A percentile compares a stretch with the other conserved stretches of the same genome.
Evolutionary conservation across 106 monocot genomes (phyloP).

Genomic region (Chionographis japonica): DNA sequence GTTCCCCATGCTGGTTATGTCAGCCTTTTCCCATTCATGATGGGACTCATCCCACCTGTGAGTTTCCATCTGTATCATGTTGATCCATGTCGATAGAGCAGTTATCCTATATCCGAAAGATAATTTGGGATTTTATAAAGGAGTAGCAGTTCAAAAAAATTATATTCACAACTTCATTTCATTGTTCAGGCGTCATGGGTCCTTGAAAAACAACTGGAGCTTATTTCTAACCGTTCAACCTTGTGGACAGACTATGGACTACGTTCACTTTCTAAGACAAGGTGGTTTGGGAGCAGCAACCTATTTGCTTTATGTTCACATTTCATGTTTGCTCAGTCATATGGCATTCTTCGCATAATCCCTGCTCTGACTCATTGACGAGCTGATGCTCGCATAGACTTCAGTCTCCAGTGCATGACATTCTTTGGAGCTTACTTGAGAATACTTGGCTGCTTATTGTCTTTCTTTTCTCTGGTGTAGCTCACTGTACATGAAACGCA

Average conservation of each 20-base stretch:
- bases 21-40: constrained; percentile 96
- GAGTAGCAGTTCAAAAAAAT: not conserved
- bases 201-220: constrained; percentile 79
- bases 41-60: constrained; percentile 92
- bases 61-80: constrained; percentile 19
- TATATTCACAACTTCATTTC: constrained; percentile 1
- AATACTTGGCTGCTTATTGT: not conserved
- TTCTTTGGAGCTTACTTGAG: too few relatives aligned
- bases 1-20: constrained; percentile 92
- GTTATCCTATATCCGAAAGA: too few relatives aligned
- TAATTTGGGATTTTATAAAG: not conserved
- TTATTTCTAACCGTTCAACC: constrained; percentile 71
- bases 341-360: not conserved
- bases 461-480: constrained; percentile 27
- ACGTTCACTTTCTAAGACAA: constrained; percentile 84
- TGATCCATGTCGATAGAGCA: not conserved
- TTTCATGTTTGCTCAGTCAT: not conserved
- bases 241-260: constrained; percentile 94
- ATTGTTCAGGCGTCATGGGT: constrained; percentile 66
- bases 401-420: too few relatives aligned
- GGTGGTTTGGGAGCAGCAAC: constrained; percentile 26
- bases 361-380: too few relatives aligned
- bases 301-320: not conserved
- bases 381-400: too few relatives aligned
- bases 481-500: constrained; percentile 91